Base-by-base conservation (phyloP, 768 basidiomycete genomes). In the Vararia minispora region DNA sequence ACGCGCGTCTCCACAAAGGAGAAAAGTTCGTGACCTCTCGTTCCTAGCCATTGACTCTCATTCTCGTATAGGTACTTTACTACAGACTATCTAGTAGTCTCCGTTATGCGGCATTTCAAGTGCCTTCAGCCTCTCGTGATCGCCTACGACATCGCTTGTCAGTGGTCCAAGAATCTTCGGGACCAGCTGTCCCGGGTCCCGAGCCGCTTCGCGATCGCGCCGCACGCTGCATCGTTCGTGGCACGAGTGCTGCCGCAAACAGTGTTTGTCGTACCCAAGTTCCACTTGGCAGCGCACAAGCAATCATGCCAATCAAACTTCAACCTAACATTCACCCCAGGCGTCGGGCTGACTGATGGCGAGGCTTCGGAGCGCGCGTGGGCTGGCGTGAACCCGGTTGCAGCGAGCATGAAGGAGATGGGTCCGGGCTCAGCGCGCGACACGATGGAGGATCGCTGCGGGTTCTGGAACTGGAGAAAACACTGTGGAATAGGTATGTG, bases 401-500 rank as follows among this genome's bases (percentile, higher is more conserved):
- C 60, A 7, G 17, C 39, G 6, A 58, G 59, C 27, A 61, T 59
- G 1, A 42, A 47, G 21, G 61, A 61, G 46, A 65, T 66, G 63
- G 61, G 59, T 2, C 51, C 47, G 2, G 57, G 55, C 12, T 46
- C 48, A 9, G 39, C 43, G 3, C 41, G 38, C 1, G 53, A 59
- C 30, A 51, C 53, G 1, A 37, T 59, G 3, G 47, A 59, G 26
- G 47, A 56, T 29, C 47, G 51, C n/a, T 49, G 49, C 31, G 43
- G 44, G 2, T 37, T 47, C 32, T 44, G 43, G 30, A 60, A 60
- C 39, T 60, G 58, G 58, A 40, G 42, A 37, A 62, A 60, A 31
- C 37, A 54, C 4, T 44, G 43, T 4, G 33, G 28, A 3, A 24
- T 62, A 20, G 51, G 58, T 55, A 28, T 33, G 50, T 43, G 10